Conservation (phyloP, 2,329 filamentous ascomycete genomes). For the Thelonectria olida region DNA sequence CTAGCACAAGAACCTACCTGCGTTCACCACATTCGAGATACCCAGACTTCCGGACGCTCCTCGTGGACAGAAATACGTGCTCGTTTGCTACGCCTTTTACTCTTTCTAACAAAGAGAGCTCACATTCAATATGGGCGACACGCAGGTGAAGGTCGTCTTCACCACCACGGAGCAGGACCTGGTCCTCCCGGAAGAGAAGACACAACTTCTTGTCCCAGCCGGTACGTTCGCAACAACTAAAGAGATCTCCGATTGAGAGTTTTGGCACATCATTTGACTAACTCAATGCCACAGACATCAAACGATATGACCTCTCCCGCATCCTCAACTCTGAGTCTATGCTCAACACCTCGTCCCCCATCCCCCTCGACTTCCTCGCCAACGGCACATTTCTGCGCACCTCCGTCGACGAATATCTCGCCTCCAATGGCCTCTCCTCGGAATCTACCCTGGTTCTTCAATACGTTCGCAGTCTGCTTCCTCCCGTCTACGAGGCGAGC, state of each 20-base stretch:
- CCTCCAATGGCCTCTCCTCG: constrained; percentile 83
- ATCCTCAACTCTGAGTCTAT: constrained; percentile 78
- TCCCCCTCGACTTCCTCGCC: constrained; percentile 94
- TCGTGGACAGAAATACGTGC: constrained; percentile 3
- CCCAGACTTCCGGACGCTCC: constrained; percentile 21
- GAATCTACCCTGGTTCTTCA: constrained; percentile 89
- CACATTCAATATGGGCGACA: constrained; percentile 48
- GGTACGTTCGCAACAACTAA: constrained; percentile 48
- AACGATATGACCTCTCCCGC: constrained; percentile 75
- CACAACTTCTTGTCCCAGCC: constrained; percentile 69
- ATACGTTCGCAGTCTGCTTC: constrained; percentile 91
- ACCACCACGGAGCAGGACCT: constrained; percentile 70
- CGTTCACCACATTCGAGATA: constrained; percentile 26
- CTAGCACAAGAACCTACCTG: constrained; percentile 10
- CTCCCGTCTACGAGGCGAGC: constrained; percentile 87
- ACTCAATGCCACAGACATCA: constrained; percentile 59
- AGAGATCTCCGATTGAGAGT: not conserved
- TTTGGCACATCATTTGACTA: not conserved
- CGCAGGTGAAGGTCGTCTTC: constrained; percentile 74
- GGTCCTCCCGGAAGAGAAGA: constrained; percentile 69
- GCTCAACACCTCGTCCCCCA: constrained; percentile 70
- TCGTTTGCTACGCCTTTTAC: not conserved
- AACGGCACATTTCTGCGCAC: constrained; percentile 92
- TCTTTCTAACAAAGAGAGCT: not conserved
- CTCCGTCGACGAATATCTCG: constrained; percentile 90